Base-by-base conservation (phyloP, 805 yeast species). In the Lachancea sp. region DNA sequence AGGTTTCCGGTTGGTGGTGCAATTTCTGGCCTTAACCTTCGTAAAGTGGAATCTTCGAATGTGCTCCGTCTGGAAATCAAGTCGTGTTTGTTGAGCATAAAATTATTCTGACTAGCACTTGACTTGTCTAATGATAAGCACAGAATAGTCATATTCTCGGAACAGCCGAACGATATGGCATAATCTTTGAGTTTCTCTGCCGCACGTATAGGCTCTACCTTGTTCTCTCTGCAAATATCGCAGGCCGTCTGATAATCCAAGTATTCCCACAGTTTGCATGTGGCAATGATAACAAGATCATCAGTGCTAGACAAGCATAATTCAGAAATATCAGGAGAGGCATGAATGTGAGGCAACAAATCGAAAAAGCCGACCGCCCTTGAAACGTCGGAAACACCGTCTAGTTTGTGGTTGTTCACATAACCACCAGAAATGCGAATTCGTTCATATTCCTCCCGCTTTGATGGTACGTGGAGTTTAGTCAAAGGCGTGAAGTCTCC, bases 1-100 rank as follows among this genome's bases (percentile, higher is more conserved):
- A 92, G 68, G 37, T 87, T 88, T 2, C 97, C 97, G 5, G 81
- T 80, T 2, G 99, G 99, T 2, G 98, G 97, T 8, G 83, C 80
- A 43, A 92, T 89, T 56, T 92, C 98, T 29, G 82, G 84, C 45
- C 86, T 95, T 40, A 88, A 68, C 54, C 94, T 76, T 52, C 96
- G 78, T 50, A 89, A 68, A 2, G 80, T 74, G 0, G 95, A 76
- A 60, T 89, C 96, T 37, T 80, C 87, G 69, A 48, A 77, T 55
- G 61, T 75, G 35, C 72, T 80, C 46, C 77, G 69, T 54, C 76
- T 68, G 30, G 76, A 63, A 43, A 50, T 65, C 48, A 49, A 64
- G 58, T 54, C 65, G 49, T 36, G 71, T 59, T 50, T 72, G 49
- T 55, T 72, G 26, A 61, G 33, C 5, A 49, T 48, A 28, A 59